Evolutionary conservation across 2,329 filamentous ascomycete species (phyloP), one percentile per base, ranked within the genome.

Genomic region (Cryphonectria carpinicola): DNA sequence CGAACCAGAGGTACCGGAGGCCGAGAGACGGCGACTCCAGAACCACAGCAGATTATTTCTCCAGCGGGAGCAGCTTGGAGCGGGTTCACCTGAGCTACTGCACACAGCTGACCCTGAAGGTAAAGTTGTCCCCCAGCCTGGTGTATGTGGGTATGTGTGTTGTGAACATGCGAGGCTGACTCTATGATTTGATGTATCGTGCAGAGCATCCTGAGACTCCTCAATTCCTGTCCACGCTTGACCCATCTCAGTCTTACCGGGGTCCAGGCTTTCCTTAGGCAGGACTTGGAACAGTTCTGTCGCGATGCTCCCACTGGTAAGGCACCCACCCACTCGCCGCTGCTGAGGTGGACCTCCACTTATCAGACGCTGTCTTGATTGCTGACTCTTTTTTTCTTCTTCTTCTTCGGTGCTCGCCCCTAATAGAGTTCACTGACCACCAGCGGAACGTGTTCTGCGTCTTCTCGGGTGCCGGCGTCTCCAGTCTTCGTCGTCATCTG

Each of bases 11-110:
- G 22, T 81, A 83, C 11, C 81, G 86, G 5, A 81, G 83, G 25
- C 82, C 85, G 32, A 82, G 85, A 70, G 86, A 87, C 71, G 79
- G 81, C 66, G 83, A 80, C 14, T 86, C 84, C 11, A 82, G 83
- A 76, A 81, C 80, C 70, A 80, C 83, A 72, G 84, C 80, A 64
- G 86, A 83, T 75, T 88, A 86, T 75, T 88, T 83, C 73, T 89
- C 84, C 67, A 84, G 85, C 70, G 85, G 85, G 28, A 86, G 87
- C 71, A 95, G 92, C 76, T 84, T 99, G 37, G 96, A 99, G 83
- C 88, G 96, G 75, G 96, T 99, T 13, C 96, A 99, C 84, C 86
- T 99, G 54, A 98, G 95, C 80, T 98, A 99, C 79, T 99, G 96
- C 81, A 89, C 93, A 56, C 92, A 93, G 74, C 82, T 99, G 67